phyloP scores from a whole-genome alignment of 495 filamentous ascomycete species.

The Lasiosphaeriaceae sp. region DNA sequence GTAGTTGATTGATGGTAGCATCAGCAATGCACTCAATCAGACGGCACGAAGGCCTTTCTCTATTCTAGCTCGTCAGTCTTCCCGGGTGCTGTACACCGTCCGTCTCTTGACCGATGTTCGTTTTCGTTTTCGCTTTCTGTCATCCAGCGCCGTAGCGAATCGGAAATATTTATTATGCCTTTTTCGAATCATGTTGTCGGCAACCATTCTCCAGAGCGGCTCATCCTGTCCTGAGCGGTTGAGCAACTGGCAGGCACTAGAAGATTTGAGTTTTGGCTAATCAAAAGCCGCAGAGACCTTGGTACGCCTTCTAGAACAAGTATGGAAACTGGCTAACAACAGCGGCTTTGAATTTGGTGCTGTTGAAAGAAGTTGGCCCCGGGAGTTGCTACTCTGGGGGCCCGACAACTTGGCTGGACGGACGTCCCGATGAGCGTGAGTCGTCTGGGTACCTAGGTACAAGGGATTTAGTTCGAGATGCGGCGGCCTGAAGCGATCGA shows the following conservation, averaged over 20 bases:
- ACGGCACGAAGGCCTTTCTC: background rate
- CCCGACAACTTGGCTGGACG: background rate
- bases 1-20: background rate
- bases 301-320: constrained; percentile 10
- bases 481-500: constrained; percentile 33
- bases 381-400: constrained; percentile 2
- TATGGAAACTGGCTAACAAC: constrained; percentile 7
- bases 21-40: background rate
- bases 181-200: constrained; percentile 4
- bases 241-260: background rate
- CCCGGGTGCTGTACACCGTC: too few relatives aligned
- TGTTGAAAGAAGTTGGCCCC: background rate
- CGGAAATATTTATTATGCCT: background rate
- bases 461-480: constrained; percentile 18
- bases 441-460: constrained; percentile 17
- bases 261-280: constrained; percentile 8
- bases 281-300: background rate
- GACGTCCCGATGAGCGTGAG: constrained; percentile 7
- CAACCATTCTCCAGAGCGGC: background rate
- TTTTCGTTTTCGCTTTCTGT: background rate
- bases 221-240: background rate
- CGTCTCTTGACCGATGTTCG: background rate
- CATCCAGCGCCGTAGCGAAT: background rate
- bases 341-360: background rate
- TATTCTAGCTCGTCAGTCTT: background rate